Percentiles rank a stretch among this genome's conserved stretches.
These are phyloP conservation scores for Limnomonas spitsbergensis DNA, from an alignment of 139 green algal genomes.

Conservation along the genomic window DNA sequence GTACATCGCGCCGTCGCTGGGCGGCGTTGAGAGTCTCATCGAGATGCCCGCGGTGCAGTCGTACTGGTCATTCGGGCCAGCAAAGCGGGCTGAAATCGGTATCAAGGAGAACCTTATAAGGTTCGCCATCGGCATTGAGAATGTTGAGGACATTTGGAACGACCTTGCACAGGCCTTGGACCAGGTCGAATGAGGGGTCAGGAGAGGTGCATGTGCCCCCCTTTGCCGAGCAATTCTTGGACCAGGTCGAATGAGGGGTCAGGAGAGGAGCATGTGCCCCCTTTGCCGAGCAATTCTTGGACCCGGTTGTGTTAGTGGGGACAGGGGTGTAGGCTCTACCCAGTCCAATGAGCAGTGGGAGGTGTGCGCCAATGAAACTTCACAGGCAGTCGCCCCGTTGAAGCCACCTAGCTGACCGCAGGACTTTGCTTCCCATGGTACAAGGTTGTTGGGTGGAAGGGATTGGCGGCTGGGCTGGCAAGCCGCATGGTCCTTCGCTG, in stretches of 20 bases:
- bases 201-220: too few relatives aligned
- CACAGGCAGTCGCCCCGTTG: too few relatives aligned
- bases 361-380: too few relatives aligned
- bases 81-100: slow-evolving; percentile 84
- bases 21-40: slow-evolving; percentile 95
- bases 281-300: slow-evolving; percentile 93
- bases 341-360: too few relatives aligned
- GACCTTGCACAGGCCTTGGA: slow-evolving; percentile 92
- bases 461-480: too few relatives aligned
- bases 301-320: slow-evolving; percentile 44
- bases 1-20: slow-evolving; percentile 97
- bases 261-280: too few relatives aligned
- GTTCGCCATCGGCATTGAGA: slow-evolving; percentile 90
- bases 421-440: too few relatives aligned
- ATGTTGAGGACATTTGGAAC: slow-evolving; percentile 88
- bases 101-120: slow-evolving; percentile 94
- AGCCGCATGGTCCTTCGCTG: too few relatives aligned
- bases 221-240: slow-evolving; percentile 93
- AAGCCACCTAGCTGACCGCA: too few relatives aligned
- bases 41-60: slow-evolving; percentile 97
- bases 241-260: slow-evolving; percentile 44
- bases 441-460: too few relatives aligned
- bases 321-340: too few relatives aligned
- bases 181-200: slow-evolving; percentile 40
- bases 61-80: slow-evolving; percentile 73